phyloP scores from a whole-genome alignment of 768 basidiomycete species.

The Boletus patriciae region DNA sequence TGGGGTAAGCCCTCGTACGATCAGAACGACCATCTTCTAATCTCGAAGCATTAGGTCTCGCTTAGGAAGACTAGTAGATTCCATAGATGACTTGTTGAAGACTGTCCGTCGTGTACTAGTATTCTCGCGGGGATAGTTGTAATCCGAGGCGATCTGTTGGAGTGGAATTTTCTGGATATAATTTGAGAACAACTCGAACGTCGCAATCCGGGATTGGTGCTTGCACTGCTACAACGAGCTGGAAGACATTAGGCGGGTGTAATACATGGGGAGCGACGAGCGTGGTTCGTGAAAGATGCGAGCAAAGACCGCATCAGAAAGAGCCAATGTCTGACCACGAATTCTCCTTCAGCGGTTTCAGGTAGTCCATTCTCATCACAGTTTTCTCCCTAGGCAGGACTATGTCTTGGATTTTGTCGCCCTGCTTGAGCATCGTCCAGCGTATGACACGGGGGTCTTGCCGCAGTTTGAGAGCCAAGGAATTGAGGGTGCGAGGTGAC shows the following conservation, averaged over 20 bases:
- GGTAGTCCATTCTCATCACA: constrained; percentile 31
- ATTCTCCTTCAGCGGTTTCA: constrained; percentile 18
- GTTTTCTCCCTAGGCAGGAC: constrained; percentile 51
- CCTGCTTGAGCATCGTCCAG: constrained; percentile 79
- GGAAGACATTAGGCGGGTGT: constrained; percentile 1
- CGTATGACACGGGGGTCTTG: constrained; percentile 81
- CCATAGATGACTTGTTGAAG: background rate
- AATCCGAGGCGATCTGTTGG: background rate
- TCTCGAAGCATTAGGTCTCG: too few species aligned
- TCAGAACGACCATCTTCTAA: too few species aligned
- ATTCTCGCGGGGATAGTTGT: background rate
- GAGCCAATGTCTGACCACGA: constrained; percentile 30
- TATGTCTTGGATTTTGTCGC: constrained; percentile 69
- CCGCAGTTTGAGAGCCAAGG: constrained; percentile 67
- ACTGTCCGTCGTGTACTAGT: background rate
- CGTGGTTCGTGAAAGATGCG: background rate
- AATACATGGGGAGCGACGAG: background rate
- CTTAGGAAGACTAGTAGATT: too few species aligned
- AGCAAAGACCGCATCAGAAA: constrained; percentile 6
- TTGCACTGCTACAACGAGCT: background rate
- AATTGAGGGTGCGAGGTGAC: constrained; percentile 64
- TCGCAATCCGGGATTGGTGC: background rate
- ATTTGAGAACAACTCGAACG: background rate
- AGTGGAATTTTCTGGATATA: background rate
- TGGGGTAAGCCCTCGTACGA: too few species aligned